Base-by-base conservation (phyloP, 2,329 filamentous ascomycete genomes). In the Acarospora socialis region DNA sequence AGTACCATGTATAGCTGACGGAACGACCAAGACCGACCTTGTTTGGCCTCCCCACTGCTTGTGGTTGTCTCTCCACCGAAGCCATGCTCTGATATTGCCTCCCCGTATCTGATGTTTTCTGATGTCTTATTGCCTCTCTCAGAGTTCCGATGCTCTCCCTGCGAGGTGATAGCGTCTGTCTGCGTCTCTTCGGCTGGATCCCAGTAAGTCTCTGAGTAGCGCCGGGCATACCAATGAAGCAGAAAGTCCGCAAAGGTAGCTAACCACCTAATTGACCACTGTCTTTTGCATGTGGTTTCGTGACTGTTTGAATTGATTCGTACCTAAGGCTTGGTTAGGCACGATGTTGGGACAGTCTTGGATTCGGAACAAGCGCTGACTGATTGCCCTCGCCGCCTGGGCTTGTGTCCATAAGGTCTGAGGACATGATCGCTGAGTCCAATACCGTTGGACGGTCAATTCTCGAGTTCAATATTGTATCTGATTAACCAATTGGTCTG, bases 381-480 rank as follows among this genome's bases (percentile, higher is more conserved):
- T 71, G 71, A 4, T 64, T 66, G 36, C 61, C 61, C 50, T 76
- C 69, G 42, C 73, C 73, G 46, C 73, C 72, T 12, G 60, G 58
- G 35, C 65, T 64, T 18, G 67, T 73, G 43, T 71, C 62, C 61
- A 76, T 67, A 24, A 75, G 55, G 40, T 63, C 61, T 12, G 57
- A 52, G 38, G 65, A 61, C 66, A 71, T 70, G 9, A 5, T 42
- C 7, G 17, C 7, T n/a, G 16, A 15, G 8, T 13, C 8, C 6
- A 13, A 8, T 8, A 6, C 12, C 6, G 13, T 8, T 6, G n/a
- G 6, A 12, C 16, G 6, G 24, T 13, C 8, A 27, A 6, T 27
- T 6, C 6, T 27, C 16, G 6, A 12, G 24, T 13, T 27, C n/a
- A 15, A 27, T 7, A 20, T n/a, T 7, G 28, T 30, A 8, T n/a